A percentile compares a stretch with the other conserved stretches of the same genome.
Evolutionary conservation across 352 stramenopile species (phyloP).

Genomic region (Globisporangium barbulae): DNA sequence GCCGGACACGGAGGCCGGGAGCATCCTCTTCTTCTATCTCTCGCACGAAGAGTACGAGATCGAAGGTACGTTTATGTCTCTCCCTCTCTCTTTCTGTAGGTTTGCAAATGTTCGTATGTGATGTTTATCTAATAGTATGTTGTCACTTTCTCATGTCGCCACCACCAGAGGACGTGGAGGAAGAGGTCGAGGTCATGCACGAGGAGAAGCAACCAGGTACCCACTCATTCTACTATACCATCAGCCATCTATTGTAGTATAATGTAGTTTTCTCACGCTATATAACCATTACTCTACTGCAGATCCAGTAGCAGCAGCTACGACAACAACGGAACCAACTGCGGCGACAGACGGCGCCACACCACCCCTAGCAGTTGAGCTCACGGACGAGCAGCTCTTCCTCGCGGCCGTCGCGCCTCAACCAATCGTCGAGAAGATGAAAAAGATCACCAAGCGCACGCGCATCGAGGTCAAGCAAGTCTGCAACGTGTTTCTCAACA

Average conservation of each 20-base stretch:
- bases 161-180: constrained; percentile 63
- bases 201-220: constrained; percentile 28
- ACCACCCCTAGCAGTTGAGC: constrained; percentile 14
- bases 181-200: constrained; percentile 64
- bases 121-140: not conserved
- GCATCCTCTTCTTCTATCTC: constrained; percentile 75
- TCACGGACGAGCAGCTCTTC: constrained; percentile 75
- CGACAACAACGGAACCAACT: not conserved
- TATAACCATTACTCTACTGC: not conserved
- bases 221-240: not conserved
- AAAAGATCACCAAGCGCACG: constrained; percentile 42
- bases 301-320: not conserved
- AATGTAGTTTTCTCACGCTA: not conserved
- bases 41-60: constrained; percentile 64
- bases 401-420: constrained; percentile 36
- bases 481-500: constrained; percentile 70
- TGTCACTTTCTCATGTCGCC: not conserved
- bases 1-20: constrained; percentile 47
- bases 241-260: not conserved
- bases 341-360: not conserved
- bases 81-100: not conserved
- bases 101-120: not conserved
- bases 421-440: constrained; percentile 36
- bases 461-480: constrained; percentile 47
- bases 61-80: constrained; percentile 32